Evolutionary conservation across 768 basidiomycete species (phyloP).

Genomic region (Tephrocybe sp.): DNA sequence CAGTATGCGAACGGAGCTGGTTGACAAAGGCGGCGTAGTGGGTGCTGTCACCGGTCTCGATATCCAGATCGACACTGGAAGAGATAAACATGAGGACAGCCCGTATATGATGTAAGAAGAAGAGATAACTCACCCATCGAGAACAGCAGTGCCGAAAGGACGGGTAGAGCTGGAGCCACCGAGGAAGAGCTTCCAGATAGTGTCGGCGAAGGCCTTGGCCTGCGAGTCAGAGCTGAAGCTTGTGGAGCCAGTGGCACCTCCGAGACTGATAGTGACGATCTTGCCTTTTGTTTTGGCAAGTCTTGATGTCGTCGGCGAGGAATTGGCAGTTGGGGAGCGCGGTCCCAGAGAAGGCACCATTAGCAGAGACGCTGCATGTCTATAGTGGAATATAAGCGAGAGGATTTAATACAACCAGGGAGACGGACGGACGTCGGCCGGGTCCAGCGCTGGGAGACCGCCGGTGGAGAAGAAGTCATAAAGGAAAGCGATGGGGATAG

Average conservation of each 20-base stretch:
- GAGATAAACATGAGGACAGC: constrained; percentile 16
- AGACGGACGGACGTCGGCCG: constrained; percentile 48
- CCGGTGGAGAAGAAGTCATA: constrained; percentile 59
- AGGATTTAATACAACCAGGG: background rate
- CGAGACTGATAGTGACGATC: constrained; percentile 43
- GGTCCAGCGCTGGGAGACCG: constrained; percentile 55
- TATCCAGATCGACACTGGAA: no score
- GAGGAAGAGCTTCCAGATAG: no score
- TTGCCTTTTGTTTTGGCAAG: constrained; percentile 58
- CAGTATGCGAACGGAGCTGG: constrained; percentile 41
- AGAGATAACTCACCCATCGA: no score
- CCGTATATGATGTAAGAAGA: no score
- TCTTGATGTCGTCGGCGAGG: constrained; percentile 53
- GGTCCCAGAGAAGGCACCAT: constrained; percentile 51
- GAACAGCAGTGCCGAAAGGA: no score
- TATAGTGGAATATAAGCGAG: constrained; percentile 19
- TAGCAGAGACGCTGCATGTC: constrained; percentile 46
- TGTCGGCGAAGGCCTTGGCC: no score
- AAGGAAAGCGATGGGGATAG: constrained; percentile 61
- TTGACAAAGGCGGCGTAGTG: constrained; percentile 49
- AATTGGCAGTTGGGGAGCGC: constrained; percentile 55
- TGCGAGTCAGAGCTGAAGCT: no score
- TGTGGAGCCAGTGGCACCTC: no score
- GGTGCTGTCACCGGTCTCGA: constrained; percentile 44
- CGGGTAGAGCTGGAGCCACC: no score